phyloP scores from a whole-genome alignment of 805 yeast genomes.

The Metschnikowia drakensbergensis region DNA sequence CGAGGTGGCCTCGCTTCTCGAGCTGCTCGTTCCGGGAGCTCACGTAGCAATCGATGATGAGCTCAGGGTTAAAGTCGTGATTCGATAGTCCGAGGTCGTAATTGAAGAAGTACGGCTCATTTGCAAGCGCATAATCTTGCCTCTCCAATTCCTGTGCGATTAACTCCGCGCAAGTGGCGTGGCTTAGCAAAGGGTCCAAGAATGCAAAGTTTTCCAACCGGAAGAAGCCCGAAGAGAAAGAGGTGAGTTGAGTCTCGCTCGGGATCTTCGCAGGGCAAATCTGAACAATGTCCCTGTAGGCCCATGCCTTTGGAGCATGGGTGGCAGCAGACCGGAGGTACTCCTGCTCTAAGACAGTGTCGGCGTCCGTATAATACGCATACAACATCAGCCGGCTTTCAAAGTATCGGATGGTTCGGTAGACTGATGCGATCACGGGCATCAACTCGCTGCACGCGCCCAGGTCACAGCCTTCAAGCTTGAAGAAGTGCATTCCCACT shows the following conservation, averaged over 20 bases:
- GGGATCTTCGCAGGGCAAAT: slow-evolving; percentile 18
- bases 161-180: slow-evolving; percentile 14
- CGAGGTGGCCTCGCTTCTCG: slow-evolving; percentile 1
- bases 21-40: neutral
- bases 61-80: slow-evolving; percentile 26
- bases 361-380: slow-evolving; percentile 21
- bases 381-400: slow-evolving; percentile 29
- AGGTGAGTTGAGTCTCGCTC: slow-evolving; percentile 12
- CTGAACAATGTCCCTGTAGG: slow-evolving; percentile 17
- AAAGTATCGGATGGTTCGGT: slow-evolving; percentile 32
- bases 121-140: slow-evolving; percentile 14
- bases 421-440: slow-evolving; percentile 23
- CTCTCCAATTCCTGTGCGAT: slow-evolving; percentile 12
- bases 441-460: slow-evolving; percentile 17
- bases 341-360: slow-evolving; percentile 23
- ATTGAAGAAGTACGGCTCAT: slow-evolving; percentile 19
- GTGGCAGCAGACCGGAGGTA: slow-evolving; percentile 14
- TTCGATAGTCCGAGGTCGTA: slow-evolving; percentile 24
- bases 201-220: slow-evolving; percentile 18
- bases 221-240: slow-evolving; percentile 9
- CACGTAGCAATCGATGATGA: slow-evolving; percentile 10
- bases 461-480: slow-evolving; percentile 17
- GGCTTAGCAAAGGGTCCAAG: slow-evolving; percentile 16
- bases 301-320: slow-evolving; percentile 9
- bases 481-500: slow-evolving; percentile 25